Base-by-base conservation (phyloP, 2,329 filamentous ascomycete genomes). In the Aureobasidium lini region DNA sequence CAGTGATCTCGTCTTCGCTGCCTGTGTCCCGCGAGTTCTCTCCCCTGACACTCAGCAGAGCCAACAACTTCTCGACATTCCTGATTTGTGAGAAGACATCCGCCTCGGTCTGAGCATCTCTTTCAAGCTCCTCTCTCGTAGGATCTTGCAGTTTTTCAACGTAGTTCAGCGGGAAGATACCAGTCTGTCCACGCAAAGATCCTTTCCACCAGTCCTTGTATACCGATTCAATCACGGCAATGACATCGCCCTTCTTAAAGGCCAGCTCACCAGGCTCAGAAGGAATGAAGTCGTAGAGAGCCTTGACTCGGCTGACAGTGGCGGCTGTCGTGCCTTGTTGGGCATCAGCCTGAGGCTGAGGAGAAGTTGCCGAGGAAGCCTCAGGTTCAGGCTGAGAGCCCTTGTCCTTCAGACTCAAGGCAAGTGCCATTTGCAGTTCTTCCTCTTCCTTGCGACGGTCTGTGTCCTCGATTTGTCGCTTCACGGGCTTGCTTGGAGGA, bases 161-260 rank as follows among this genome's bases (percentile, higher is more conserved):
- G 70, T 99, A 99, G 76, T 99, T 99, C 64, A 99, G 82, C 6
- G 94, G 94, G 74, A 99, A 99, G 64, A 99, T 99, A 66, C 94
- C 94, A 6, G 91, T 96, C 73, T 96, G 90, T 18, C 94, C 94
- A 70, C 92, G 86, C 61, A 99, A 78, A 43, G 92, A 95, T 1
- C 94, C 94, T 67, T 95, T 93, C 94, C 94, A 99, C 94, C 94
- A 99, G 73, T 99, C 94, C 75, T 97, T 99, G 77, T 95, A 99
- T 1, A 97, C 94, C 1, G 92, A 96, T 74, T 97, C 94, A 42
- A 99, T 80, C 15, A 99, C 94, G 1, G 94, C 93, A 72, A 99
- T 99, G 42, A 97, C 88, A 71, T 99, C 94, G 31, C 94, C 93
- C 76, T 95, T 96, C 66, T 92, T 88, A 73, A 99, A 99, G 66